phyloP scores from a whole-genome alignment of 345 rosid species.

The Excoecaria cochinchinensis region DNA sequence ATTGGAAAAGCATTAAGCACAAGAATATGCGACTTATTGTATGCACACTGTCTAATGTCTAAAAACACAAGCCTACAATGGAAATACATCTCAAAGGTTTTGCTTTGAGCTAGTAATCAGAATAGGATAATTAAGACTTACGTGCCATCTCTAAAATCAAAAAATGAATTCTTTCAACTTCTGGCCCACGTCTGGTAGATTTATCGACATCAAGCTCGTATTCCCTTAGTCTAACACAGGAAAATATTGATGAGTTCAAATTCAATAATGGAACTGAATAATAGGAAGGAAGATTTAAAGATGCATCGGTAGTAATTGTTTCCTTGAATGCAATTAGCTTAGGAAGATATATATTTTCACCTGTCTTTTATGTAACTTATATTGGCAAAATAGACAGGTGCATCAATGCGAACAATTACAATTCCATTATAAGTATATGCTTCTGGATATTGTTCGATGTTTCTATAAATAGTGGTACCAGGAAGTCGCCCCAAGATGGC shows the following conservation, averaged over 20 bases:
- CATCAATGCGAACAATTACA: constrained; percentile 86
- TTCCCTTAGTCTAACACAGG: constrained; percentile 65
- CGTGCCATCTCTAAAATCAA: constrained; percentile 95
- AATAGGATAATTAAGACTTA: constrained; percentile 40
- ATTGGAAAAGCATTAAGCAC: not conserved
- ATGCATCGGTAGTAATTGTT: constrained; percentile 10
- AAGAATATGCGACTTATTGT: not conserved
- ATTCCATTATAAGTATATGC: constrained; percentile 91
- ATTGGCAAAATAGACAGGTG: constrained; percentile 97
- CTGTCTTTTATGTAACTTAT: constrained; percentile 91
- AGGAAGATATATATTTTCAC: constrained; percentile 33
- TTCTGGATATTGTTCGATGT: constrained; percentile 86
- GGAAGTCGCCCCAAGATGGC: constrained; percentile 99
- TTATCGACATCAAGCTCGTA: constrained; percentile 79
- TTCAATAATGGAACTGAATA: not conserved
- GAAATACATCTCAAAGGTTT: not conserved
- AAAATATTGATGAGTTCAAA: constrained; percentile 15
- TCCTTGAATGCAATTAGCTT: constrained; percentile 5
- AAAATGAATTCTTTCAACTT: constrained; percentile 77
- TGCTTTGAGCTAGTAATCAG: not conserved
- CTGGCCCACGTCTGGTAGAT: constrained; percentile 72
- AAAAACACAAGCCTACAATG: not conserved
- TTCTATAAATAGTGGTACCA: constrained; percentile 96
- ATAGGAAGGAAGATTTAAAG: not conserved
- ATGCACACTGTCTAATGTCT: not conserved